Evolutionary conservation across 2,329 filamentous ascomycete genomes (phyloP), one percentile per base, ranked within the genome.

Genomic region (Alternaria brassicicola): DNA sequence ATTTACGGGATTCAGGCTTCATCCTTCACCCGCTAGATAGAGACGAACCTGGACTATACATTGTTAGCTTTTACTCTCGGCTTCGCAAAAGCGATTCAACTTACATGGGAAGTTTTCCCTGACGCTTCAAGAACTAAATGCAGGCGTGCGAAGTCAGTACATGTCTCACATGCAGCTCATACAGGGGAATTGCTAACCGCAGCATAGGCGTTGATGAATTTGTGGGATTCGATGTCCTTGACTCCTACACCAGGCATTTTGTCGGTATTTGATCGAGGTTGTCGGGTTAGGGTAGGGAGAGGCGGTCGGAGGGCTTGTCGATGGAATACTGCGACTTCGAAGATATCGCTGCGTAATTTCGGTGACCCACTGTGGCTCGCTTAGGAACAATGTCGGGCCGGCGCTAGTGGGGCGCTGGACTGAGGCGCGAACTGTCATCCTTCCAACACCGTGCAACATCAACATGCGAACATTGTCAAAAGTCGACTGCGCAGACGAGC

Each of bases 41-140:
- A 65, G 66, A 85, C 88, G 79, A 87, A 93, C 91, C 90, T 81
- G 91, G 91, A 78, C 73, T 76, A 19, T 21, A 26, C 21, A 48
- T 4, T 25, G 56, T 75, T 67, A 76, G 73, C 58, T 66, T 43
- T 35, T 43, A 7, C 10, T n/a, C 7, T 25, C 26, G 19, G 41
- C 35, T 49, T n/a, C 26, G 42, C 26, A 33, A 13, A 47, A 36
- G 31, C 45, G 12, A 30, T 38, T 15, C 15, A 28, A 71, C 73
- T 51, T 74, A 77, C 73, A 94, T 92, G 79, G 90, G 90, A 74
- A 95, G 90, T 86, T 94, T 94, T 84, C 92, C 92, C 86, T 95
- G 91, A 78, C 91, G 89, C 90, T 95, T 95, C 87, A 96, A 83
- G 88, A 95, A 96, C n/a, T n/a, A n/a, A n/a, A n/a, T n/a, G n/a